These are phyloP conservation scores for Russula olivacea DNA, from an alignment of 768 basidiomycete genomes.

Conservation along the genomic window DNA sequence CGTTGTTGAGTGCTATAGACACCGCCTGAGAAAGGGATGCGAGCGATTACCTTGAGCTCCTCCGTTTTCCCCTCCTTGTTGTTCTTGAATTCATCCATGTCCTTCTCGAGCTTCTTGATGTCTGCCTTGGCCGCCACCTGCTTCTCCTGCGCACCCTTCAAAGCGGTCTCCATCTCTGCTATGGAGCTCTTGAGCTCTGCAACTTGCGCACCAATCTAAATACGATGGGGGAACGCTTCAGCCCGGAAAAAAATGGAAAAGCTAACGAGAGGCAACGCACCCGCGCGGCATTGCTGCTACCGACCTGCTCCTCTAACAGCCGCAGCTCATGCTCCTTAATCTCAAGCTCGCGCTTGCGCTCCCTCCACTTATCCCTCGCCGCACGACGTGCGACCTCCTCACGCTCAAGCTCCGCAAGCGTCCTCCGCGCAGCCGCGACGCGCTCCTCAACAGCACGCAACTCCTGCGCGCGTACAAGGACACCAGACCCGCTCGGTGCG, in stretches of 20 bases:
- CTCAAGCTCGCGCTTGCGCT: slow-evolving; percentile 62
- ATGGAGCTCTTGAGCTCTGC: slow-evolving; percentile 64
- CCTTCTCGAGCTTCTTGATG: slow-evolving; percentile 82
- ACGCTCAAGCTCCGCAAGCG: slow-evolving; percentile 47
- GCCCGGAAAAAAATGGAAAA: neutral
- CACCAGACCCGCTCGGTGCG: slow-evolving; percentile 66
- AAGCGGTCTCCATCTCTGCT: slow-evolving; percentile 46
- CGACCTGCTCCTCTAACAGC: slow-evolving; percentile 77
- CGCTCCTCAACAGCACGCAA: slow-evolving; percentile 61
- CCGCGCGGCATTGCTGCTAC: slow-evolving; percentile 82
- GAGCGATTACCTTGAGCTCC: slow-evolving; percentile 68
- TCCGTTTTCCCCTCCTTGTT: slow-evolving; percentile 97
- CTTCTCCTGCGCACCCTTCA: slow-evolving; percentile 65
- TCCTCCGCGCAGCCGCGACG: slow-evolving; percentile 44
- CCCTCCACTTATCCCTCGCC: slow-evolving; percentile 57
- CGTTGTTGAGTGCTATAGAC: neutral
- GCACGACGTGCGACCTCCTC: slow-evolving; percentile 49
- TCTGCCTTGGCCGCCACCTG: slow-evolving; percentile 74
- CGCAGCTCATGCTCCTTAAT: slow-evolving; percentile 84
- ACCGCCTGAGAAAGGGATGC: neutral
- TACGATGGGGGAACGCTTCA: neutral
- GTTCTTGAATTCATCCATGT: slow-evolving; percentile 98
- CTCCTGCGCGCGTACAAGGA: slow-evolving; percentile 80
- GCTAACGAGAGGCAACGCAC: slow-evolving; percentile 42
- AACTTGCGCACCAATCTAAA: slow-evolving; percentile 74